Conservation (phyloP, 169 alveolate genomes). For the Prorocentrum cordatum region DNA sequence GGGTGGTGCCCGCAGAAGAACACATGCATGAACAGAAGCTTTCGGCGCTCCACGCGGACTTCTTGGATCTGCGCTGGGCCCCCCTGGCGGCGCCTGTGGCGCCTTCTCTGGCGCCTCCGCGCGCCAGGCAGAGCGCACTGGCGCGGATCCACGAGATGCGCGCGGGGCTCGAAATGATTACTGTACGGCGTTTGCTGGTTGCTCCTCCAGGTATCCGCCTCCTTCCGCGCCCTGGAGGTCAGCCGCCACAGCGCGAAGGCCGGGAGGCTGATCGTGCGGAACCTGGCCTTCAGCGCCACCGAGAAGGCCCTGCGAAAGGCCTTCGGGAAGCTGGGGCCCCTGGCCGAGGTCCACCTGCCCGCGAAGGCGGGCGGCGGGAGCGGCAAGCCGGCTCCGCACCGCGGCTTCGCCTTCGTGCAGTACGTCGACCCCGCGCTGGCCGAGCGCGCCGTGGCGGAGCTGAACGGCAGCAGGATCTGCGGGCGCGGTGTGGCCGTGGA, state of each 20-base stretch:
- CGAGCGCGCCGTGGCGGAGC: constrained; percentile 8
- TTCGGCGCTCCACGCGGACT: too few relatives aligned
- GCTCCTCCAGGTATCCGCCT: constrained; percentile 17
- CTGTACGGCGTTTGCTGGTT: too few relatives aligned
- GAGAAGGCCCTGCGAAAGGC: neutral
- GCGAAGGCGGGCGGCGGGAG: constrained; percentile 5
- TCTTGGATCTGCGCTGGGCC: too few relatives aligned
- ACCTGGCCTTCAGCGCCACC: constrained; percentile 25
- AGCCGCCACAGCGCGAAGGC: constrained; percentile 56
- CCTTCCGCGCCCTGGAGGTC: constrained; percentile 25
- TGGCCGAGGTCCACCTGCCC: constrained; percentile 27
- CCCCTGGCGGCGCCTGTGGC: too few relatives aligned
- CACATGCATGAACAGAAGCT: too few relatives aligned
- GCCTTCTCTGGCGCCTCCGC: too few relatives aligned
- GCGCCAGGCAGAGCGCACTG: too few relatives aligned
- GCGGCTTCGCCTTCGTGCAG: constrained; percentile 42
- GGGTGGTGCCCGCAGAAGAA: too few relatives aligned
- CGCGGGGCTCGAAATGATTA: too few relatives aligned
- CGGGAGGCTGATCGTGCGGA: constrained; percentile 34
- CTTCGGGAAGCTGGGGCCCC: neutral
- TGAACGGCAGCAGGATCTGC: constrained; percentile 29
- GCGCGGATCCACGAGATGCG: too few relatives aligned
- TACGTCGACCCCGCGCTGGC: neutral
- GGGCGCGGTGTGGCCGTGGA: constrained; percentile 44
- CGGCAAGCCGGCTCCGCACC: neutral